Conservation (phyloP, 768 basidiomycete genomes). For the Leccinum imitatum region DNA sequence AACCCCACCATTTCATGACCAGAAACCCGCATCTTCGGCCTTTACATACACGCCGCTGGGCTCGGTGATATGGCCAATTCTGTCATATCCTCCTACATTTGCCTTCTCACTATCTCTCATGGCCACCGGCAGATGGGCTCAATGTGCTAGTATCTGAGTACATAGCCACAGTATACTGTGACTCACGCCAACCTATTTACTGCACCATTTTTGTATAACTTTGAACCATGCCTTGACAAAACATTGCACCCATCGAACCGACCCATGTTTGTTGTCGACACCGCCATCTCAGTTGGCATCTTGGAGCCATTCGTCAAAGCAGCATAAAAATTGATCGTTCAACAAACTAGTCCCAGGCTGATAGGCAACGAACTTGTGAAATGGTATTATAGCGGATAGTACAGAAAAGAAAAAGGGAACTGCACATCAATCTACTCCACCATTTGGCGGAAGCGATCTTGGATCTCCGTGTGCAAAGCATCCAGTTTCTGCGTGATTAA, state of each 20-base stretch:
- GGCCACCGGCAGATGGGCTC: too few relatives aligned
- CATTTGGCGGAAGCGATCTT: conserved; percentile 88
- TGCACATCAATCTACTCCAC: conserved; percentile 53
- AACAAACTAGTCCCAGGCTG: background rate
- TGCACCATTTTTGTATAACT: background rate
- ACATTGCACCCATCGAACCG: background rate
- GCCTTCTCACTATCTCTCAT: too few relatives aligned
- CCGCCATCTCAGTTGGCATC: background rate
- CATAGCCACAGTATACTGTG: too few relatives aligned
- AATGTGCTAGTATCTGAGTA: too few relatives aligned
- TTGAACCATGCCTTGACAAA: background rate
- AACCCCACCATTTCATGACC: too few relatives aligned
- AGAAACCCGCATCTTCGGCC: too few relatives aligned
- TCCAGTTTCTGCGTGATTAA: conserved; percentile 81
- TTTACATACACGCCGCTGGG: too few relatives aligned
- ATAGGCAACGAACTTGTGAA: background rate
- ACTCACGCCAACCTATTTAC: too few relatives aligned
- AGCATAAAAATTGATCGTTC: background rate
- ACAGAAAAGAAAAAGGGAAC: conserved; percentile 13
- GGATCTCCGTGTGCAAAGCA: conserved; percentile 78
- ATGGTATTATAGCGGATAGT: conserved; percentile 24
- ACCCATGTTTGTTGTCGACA: background rate
- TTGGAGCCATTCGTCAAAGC: background rate
- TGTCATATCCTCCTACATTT: too few relatives aligned
- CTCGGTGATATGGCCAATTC: too few relatives aligned